Evolutionary conservation across 2,329 filamentous ascomycete species (phyloP), one percentile per base, ranked within the genome.

Genomic region (Cyphellophora attinorum): DNA sequence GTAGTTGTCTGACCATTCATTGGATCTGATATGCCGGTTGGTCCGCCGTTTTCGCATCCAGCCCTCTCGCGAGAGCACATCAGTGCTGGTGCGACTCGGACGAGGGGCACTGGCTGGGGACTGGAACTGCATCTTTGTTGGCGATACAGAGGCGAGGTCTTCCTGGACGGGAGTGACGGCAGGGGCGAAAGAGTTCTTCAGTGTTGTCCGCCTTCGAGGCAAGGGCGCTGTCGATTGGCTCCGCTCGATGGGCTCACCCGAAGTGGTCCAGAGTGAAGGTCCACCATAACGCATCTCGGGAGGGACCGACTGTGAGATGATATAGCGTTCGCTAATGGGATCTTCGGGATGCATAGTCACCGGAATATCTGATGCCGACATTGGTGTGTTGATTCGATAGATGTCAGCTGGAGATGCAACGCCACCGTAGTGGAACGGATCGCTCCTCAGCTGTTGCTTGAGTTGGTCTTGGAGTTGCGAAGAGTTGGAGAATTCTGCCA

Each of bases 11-110:
- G 86, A 77, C 88, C 88, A 95, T 63, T 95, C 88, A n/a, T 25
- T 25, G 58, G 93, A 84, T 28, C 85, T 83, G 41, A 94, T 74
- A 67, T 94, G 78, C 52, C 78, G 79, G 33, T 83, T 93, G 19
- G 81, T 93, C 64, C 85, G 85, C 54, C 89, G 84, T 69, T 93
- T 94, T 69, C 85, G 88, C 77, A 98, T 93, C 59, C 79, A 86
- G 2, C 91, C 91, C 32, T 83, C 75, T 58, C 88, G 84, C 19
- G 16, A 19, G 29, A 31, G 29, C 15, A 31, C 19, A 18, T 31
- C 29, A 11, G 15, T 31, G 12, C 15, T 15, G 8, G 13, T 12
- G 29, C 17, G 29, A 6, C 8, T 5, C 15, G 17, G 14, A 4
- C 8, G 14, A 6, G 12, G 11, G 16, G 31, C 14, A 2, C 8